These are phyloP conservation scores for Aspergillus persii DNA, from an alignment of 2,329 filamentous ascomycete species.

Conservation along the genomic window DNA sequence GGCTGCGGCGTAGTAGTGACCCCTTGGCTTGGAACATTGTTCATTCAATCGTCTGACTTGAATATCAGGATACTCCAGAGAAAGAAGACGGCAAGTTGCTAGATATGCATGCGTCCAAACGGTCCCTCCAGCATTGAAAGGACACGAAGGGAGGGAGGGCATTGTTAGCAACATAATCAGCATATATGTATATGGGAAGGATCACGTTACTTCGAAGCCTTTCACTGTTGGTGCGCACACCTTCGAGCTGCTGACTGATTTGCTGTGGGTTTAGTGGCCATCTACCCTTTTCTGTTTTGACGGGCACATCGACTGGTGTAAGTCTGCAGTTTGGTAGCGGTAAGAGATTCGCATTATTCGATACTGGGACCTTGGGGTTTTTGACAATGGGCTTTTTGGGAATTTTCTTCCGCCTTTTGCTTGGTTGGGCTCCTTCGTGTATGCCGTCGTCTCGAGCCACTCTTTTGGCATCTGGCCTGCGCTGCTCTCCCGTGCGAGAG, in stretches of 20 bases:
- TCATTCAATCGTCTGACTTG: conserved; percentile 12
- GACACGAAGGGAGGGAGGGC: neutral
- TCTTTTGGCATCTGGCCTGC: neutral
- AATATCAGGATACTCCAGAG: conserved; percentile 20
- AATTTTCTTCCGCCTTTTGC: too few species aligned
- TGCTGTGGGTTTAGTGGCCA: conserved; percentile 19
- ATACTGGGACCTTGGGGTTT: neutral
- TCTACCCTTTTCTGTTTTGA: conserved; percentile 9
- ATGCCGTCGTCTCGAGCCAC: too few species aligned
- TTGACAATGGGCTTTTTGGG: too few species aligned
- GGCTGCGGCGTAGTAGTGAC: conserved; percentile 19
- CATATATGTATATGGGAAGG: neutral
- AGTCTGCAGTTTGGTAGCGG: conserved; percentile 21
- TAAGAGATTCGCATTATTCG: conserved; percentile 19
- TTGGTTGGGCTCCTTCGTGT: too few species aligned
- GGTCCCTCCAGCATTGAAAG: neutral
- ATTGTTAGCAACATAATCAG: neutral
- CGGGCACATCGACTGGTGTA: conserved; percentile 7
- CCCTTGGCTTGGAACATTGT: conserved; percentile 9
- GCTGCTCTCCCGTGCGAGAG: neutral
- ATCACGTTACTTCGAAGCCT: conserved; percentile 22
- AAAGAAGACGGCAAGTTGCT: conserved; percentile 26
- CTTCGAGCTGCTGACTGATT: conserved; percentile 12
- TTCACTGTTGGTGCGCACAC: conserved; percentile 6
- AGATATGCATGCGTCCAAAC: neutral